phyloP scores from a whole-genome alignment of 2,329 filamentous ascomycete genomes.

The Rutstroemia sp. region DNA sequence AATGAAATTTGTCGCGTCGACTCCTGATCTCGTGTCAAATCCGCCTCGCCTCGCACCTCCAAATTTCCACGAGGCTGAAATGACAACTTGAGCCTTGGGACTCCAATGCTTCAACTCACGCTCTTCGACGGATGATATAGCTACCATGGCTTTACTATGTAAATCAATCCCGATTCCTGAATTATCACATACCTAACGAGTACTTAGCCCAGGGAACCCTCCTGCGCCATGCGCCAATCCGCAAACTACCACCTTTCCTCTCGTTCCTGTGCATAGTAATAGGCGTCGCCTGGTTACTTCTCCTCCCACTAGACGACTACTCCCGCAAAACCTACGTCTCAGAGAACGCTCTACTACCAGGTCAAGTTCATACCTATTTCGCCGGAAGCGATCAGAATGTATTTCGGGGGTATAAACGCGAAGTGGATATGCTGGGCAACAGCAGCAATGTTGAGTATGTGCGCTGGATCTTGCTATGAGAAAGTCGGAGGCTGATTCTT shows the following conservation, averaged over 20 bases:
- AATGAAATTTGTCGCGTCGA: neutral
- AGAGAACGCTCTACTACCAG: constrained; percentile 90
- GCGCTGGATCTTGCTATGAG: neutral
- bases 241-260: constrained; percentile 80
- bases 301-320: constrained; percentile 85
- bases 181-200: constrained; percentile 13
- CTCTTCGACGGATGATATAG: neutral
- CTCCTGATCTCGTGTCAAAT: constrained; percentile 3
- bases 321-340: constrained; percentile 92
- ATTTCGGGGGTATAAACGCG: constrained; percentile 81
- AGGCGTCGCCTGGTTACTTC: constrained; percentile 81
- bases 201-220: constrained; percentile 48
- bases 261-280: constrained; percentile 78
- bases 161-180: constrained; percentile 1
- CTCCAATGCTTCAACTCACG: neutral
- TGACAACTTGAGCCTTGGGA: neutral
- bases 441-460: constrained; percentile 46
- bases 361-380: constrained; percentile 97
- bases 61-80: neutral
- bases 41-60: too few species aligned
- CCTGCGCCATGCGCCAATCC: constrained; percentile 72
- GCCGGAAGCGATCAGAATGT: constrained; percentile 93
- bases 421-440: constrained; percentile 58
- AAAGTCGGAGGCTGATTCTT: constrained; percentile 29
- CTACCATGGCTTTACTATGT: constrained; percentile 23